Evolutionary conservation across 2,329 filamentous ascomycete species (phyloP).

Genomic region (Beauveria sp.): DNA sequence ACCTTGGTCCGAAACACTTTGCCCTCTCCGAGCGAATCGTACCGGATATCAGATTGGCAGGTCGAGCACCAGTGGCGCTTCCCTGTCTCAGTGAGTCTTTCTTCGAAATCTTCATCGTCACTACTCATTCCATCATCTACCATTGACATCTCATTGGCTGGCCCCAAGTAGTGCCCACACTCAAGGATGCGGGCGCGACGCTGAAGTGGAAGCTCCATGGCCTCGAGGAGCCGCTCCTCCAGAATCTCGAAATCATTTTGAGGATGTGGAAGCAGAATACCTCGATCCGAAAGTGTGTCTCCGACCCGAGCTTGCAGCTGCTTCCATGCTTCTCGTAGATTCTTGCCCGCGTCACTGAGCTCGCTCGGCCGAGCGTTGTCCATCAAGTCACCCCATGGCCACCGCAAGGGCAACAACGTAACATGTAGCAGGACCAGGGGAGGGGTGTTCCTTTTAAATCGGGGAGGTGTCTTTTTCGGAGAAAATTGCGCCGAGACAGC

Average conservation of each 20-base stretch:
- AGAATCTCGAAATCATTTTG: conserved; percentile 73
- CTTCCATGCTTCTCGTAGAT: conserved; percentile 55
- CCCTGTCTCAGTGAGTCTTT: conserved; percentile 15
- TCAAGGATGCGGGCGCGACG: conserved; percentile 62
- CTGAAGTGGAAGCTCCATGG: conserved; percentile 59
- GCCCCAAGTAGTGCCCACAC: conserved; percentile 68
- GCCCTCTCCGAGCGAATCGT: conserved; percentile 43
- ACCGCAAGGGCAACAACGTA: conserved; percentile 63
- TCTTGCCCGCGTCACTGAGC: conserved; percentile 39
- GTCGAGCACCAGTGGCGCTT: conserved; percentile 49
- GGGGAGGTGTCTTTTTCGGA: conserved; percentile 49
- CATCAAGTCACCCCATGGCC: conserved; percentile 54
- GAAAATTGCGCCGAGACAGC: conserved; percentile 44
- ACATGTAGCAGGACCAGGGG: conserved; percentile 73
- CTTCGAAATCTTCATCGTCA: conserved; percentile 34
- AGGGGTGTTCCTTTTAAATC: conserved; percentile 49
- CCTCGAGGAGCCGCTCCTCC: conserved; percentile 69
- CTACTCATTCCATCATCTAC: conserved; percentile 39
- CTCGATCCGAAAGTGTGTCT: conserved; percentile 66
- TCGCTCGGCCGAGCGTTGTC: conserved; percentile 33
- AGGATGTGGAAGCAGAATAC: conserved; percentile 69
- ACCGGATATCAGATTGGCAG: conserved; percentile 48
- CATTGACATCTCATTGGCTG: conserved; percentile 41
- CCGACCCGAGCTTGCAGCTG: conserved; percentile 62
- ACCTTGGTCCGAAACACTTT: conserved; percentile 74